Percentiles rank a stretch among this genome's conserved stretches.
Conservation (phyloP, 2,329 filamentous ascomycete genomes). For the Lachnum nothofagi region DNA sequence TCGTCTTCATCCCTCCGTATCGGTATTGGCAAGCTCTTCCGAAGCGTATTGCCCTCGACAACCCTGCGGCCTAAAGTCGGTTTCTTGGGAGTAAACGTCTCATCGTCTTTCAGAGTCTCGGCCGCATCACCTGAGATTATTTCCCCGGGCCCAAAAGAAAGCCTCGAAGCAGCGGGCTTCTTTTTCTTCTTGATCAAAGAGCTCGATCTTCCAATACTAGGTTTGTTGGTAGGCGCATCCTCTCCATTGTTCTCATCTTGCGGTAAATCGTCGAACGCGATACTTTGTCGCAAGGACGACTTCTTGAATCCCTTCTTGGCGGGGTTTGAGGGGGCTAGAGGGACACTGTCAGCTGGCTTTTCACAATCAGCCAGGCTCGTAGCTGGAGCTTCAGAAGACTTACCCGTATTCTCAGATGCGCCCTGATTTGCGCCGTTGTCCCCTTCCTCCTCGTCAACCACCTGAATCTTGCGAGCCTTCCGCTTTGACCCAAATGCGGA, state of each 20-base stretch:
- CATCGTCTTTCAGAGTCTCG: constrained; percentile 45
- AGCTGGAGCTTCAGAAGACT: constrained; percentile 20
- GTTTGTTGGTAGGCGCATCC: constrained; percentile 32
- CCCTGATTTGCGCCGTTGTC: constrained; percentile 31
- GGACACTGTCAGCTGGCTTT: constrained; percentile 24
- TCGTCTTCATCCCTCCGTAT: constrained; percentile 45
- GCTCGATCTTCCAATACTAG: constrained; percentile 42
- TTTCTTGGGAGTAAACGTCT: constrained; percentile 58
- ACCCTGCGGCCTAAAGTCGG: constrained; percentile 58
- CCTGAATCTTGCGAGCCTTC: constrained; percentile 73
- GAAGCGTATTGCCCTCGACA: constrained; percentile 60
- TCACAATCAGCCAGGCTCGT: constrained; percentile 27
- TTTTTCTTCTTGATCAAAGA: constrained; percentile 61
- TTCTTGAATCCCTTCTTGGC: constrained; percentile 52
- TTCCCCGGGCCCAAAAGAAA: constrained; percentile 68
- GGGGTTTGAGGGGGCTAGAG: constrained; percentile 35
- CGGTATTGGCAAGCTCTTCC: constrained; percentile 44
- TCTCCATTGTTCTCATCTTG: constrained; percentile 26
- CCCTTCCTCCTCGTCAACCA: constrained; percentile 59
- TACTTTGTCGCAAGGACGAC: constrained; percentile 53
- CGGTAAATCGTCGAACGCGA: constrained; percentile 39
- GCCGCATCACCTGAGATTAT: constrained; percentile 50
- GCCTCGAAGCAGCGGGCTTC: constrained; percentile 51
- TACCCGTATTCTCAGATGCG: constrained; percentile 21
- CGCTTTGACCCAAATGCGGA: constrained; percentile 49